Evolutionary conservation across 2,329 filamentous ascomycete genomes (phyloP), one percentile per base, ranked within the genome.

Genomic region (Sarocladium oryzae): DNA sequence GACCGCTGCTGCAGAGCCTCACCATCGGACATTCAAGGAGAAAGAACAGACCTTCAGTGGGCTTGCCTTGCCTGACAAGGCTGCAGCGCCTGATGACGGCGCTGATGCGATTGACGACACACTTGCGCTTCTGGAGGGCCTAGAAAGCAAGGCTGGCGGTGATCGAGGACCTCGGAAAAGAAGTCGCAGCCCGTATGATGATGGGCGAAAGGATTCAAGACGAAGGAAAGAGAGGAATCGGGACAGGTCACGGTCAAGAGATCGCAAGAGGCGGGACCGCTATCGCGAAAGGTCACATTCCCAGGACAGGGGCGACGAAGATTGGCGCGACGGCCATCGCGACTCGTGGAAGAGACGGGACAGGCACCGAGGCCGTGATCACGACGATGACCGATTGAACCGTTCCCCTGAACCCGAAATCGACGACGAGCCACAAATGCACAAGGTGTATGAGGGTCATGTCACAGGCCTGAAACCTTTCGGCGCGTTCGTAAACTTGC

Each of bases 381-480:
- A 70, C 60, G 66, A 70, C 60, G 66, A 72, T 24, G 79, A 86
- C 54, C 72, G 78, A 37, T 84, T 89, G 52, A 78, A 77, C 57
- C 76, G 79, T 50, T 81, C 82, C 0, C 86, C 88, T 0, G 79
- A 80, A 2, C 79, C 78, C 2, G 89, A 95, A 60, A 65, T 95
- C 9, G 93, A 99, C 66, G 87, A 96, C 50, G 69, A 79, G 37
- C 90, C 93, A 0, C 74, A 91, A 30, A 69, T 95, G 6, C 84
- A 85, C 74, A 99, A 99, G 64, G 72, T 96, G 2, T 99, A 99
- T 62, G 81, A 89, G 56, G 93, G 93, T 1, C 84, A 85, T 61
- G 88, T 97, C 13, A 96, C 89, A 0, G 90, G 91, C 0, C 77
- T 99, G 51, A 97, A 96, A 61, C 89, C 96, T 55, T 99, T 97